Conservation (phyloP, 2,329 filamentous ascomycete species). For the Talaromyces sp. region DNA sequence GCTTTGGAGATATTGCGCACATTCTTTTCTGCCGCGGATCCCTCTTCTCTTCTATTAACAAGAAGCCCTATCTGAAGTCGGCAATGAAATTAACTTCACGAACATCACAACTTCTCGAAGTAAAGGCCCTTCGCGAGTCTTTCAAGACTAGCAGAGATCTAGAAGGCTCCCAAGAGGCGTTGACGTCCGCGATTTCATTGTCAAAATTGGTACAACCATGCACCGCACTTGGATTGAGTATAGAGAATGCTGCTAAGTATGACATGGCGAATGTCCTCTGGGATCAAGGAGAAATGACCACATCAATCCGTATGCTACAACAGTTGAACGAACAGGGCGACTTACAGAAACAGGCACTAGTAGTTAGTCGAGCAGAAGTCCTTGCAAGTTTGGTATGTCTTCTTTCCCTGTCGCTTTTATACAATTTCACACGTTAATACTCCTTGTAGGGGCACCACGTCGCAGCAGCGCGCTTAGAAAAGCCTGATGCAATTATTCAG, state of each 20-base stretch:
- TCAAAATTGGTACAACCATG: slow-evolving; percentile 71
- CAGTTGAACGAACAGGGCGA: slow-evolving; percentile 62
- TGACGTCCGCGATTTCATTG: slow-evolving; percentile 81
- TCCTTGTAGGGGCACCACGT: slow-evolving; percentile 68
- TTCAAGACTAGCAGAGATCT: slow-evolving; percentile 75
- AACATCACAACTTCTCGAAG: slow-evolving; percentile 67
- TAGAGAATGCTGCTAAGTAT: slow-evolving; percentile 72
- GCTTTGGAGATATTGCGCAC: slow-evolving; percentile 64
- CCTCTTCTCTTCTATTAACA: slow-evolving; percentile 73
- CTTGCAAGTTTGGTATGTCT: slow-evolving; percentile 69
- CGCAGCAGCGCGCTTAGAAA: slow-evolving; percentile 84
- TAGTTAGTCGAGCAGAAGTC: slow-evolving; percentile 71
- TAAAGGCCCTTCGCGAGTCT: slow-evolving; percentile 71
- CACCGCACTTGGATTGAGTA: slow-evolving; percentile 65
- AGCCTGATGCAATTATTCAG: slow-evolving; percentile 83
- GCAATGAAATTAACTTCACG: slow-evolving; percentile 59
- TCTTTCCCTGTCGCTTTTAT: not conserved
- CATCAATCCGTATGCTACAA: slow-evolving; percentile 85
- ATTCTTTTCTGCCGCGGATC: slow-evolving; percentile 81
- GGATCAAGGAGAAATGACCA: slow-evolving; percentile 86
- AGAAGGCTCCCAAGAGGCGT: slow-evolving; percentile 76
- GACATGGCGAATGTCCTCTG: slow-evolving; percentile 88
- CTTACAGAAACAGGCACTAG: slow-evolving; percentile 65
- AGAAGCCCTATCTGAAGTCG: slow-evolving; percentile 61
- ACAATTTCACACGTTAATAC: not conserved